These are phyloP conservation scores for Arxiozyma bovina DNA, from an alignment of 1,139 yeast species.

Conservation along the genomic window DNA sequence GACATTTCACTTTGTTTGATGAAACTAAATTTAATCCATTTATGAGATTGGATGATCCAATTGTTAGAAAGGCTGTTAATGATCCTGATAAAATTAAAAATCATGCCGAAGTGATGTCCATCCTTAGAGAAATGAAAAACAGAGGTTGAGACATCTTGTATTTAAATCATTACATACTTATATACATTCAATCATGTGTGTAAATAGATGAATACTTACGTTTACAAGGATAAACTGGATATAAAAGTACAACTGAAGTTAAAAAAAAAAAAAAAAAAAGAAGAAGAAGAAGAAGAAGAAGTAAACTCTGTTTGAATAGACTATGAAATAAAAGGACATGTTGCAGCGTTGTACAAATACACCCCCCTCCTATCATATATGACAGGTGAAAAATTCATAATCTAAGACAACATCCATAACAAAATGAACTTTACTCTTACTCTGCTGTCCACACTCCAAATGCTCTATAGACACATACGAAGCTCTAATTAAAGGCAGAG, in stretches of 20 bases:
- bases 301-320: conserved; percentile 8
- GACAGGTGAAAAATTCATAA: conserved; percentile 6
- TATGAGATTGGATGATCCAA: conserved; percentile 61
- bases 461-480: conserved; percentile 36
- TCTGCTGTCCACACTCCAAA: conserved; percentile 67
- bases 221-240: background rate
- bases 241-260: background rate
- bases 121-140: conserved; percentile 64
- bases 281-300: background rate
- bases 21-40: conserved; percentile 83
- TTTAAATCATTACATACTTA: too few relatives aligned
- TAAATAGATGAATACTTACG: too few relatives aligned
- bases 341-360: conserved; percentile 1
- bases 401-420: conserved; percentile 5
- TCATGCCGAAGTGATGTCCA: conserved; percentile 51
- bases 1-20: conserved; percentile 73
- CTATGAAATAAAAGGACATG: conserved; percentile 3
- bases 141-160: conserved; percentile 28
- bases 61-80: conserved; percentile 45
- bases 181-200: too few relatives aligned
- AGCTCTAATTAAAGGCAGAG: conserved; percentile 57
- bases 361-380: background rate
- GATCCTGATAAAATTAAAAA: conserved; percentile 37
- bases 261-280: conserved; percentile 1
- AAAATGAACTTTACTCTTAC: conserved; percentile 34